These are phyloP conservation scores for Carex sylvatica DNA, from an alignment of 202 grass and related monocot species.

Conservation along the genomic window DNA sequence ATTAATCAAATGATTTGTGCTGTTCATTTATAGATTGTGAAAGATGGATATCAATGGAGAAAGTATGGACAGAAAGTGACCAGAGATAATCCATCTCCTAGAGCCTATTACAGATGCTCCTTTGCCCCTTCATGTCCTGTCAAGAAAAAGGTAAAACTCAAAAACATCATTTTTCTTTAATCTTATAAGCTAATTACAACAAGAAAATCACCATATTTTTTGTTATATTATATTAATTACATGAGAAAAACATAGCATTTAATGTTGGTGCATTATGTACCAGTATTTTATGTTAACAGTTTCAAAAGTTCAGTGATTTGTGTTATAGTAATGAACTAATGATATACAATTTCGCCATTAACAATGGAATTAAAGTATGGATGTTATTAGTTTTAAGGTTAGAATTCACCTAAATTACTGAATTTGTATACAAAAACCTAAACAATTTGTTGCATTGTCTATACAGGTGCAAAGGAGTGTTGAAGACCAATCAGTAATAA, in stretches of 20 bases:
- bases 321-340: background rate
- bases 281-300: background rate
- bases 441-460: background rate
- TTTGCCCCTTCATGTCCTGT: constrained; percentile 74
- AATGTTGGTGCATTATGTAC: background rate
- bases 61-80: constrained; percentile 98
- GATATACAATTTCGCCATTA: background rate
- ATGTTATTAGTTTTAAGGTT: background rate
- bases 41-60: constrained; percentile 82
- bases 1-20: background rate
- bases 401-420: background rate
- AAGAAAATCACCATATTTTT: background rate
- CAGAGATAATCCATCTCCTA: constrained; percentile 74
- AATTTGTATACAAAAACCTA: background rate
- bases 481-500: constrained; percentile 62
- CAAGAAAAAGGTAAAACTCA: constrained; percentile 74
- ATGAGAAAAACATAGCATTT: background rate
- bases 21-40: constrained; percentile 37
- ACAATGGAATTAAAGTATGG: background rate
- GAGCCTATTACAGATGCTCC: constrained; percentile 85
- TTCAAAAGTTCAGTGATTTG: background rate
- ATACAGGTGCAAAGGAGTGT: constrained; percentile 79
- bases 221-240: background rate
- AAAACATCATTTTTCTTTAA: background rate
- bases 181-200: too few relatives aligned